Conservation (phyloP, 345 rosid species). For the Pugionium dolabratum region DNA sequence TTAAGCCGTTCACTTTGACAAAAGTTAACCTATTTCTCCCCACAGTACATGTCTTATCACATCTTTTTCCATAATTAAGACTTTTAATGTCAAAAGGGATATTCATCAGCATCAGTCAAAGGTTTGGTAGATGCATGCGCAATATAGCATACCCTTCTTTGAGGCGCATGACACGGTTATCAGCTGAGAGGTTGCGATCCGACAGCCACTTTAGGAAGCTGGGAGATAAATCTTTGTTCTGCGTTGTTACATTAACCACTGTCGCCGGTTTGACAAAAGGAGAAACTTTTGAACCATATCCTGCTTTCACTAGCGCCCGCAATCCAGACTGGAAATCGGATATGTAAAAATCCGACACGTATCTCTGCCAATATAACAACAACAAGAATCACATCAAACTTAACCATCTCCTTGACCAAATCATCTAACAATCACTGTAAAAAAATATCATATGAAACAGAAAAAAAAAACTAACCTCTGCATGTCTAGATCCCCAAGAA, state of each 20-base stretch:
- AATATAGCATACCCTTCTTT: constrained; percentile 73
- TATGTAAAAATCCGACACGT: constrained; percentile 85
- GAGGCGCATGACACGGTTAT: constrained; percentile 72
- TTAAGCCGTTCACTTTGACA: too few relatives aligned
- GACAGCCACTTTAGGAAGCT: constrained; percentile 76
- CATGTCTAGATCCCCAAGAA: constrained; percentile 89
- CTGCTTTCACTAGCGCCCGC: constrained; percentile 89
- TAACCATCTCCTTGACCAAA: constrained; percentile 7
- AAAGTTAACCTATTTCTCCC: too few relatives aligned
- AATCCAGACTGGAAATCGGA: constrained; percentile 93
- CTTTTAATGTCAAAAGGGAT: too few relatives aligned
- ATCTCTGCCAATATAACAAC: constrained; percentile 53
- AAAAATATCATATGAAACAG: neutral
- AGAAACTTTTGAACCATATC: constrained; percentile 87
- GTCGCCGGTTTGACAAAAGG: constrained; percentile 71
- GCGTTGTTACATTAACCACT: constrained; percentile 62
- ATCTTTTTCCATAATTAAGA: too few relatives aligned
- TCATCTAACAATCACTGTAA: neutral
- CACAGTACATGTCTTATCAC: too few relatives aligned
- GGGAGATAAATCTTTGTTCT: constrained; percentile 69
- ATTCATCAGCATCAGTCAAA: too few relatives aligned
- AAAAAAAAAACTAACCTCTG: constrained; percentile 56
- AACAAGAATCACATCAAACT: constrained; percentile 17
- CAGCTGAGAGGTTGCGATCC: constrained; percentile 68
- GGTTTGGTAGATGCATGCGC: neutral